Evolutionary conservation across 2,329 filamentous ascomycete species (phyloP).

Genomic region (Sphaceloma murrayae): DNA sequence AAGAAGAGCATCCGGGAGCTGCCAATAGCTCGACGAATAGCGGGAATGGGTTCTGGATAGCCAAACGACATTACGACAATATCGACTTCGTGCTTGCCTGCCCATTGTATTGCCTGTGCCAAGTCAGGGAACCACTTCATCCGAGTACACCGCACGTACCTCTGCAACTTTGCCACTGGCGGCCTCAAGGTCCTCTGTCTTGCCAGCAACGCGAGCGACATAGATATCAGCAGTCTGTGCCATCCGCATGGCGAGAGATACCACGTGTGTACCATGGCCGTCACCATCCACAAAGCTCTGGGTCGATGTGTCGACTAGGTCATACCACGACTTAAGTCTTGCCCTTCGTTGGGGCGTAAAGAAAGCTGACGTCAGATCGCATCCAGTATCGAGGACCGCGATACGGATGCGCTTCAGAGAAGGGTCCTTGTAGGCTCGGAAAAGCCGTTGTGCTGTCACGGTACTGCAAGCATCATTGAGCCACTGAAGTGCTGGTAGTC

Average conservation of each 20-base stretch:
- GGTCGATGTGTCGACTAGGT: too few species aligned
- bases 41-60: background rate
- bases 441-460: too few species aligned
- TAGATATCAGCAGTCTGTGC: background rate
- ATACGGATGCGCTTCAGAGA: too few species aligned
- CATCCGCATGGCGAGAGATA: background rate
- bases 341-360: background rate
- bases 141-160: background rate
- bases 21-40: background rate
- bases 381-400: background rate
- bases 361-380: background rate
- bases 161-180: background rate
- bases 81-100: background rate
- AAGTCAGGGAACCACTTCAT: background rate
- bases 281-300: background rate
- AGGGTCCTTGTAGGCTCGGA: too few species aligned
- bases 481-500: too few species aligned
- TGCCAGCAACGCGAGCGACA: background rate
- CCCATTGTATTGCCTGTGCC: background rate
- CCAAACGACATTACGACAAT: background rate
- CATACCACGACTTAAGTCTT: background rate
- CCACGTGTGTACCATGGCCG: background rate
- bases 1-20: background rate
- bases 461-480: too few species aligned
- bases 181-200: background rate